Evolutionary conservation across 768 basidiomycete species (phyloP), one percentile per base, ranked within the genome.

Genomic region (Lepiota brunneoincarnata): DNA sequence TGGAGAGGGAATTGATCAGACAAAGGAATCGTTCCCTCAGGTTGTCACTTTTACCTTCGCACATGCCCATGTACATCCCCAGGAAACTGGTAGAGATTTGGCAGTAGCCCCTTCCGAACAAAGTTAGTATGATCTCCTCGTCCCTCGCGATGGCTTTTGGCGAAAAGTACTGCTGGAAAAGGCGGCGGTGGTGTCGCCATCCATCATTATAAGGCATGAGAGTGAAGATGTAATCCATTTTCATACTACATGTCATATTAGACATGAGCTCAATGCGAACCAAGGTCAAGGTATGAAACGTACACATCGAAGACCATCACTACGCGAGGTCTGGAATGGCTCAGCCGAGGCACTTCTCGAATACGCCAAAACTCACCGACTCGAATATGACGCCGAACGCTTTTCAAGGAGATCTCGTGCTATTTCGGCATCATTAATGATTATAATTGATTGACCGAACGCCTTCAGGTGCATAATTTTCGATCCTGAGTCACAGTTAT

Each of bases 101-200:
- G 49, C 3, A 57, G 37, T 11, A 54, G 50, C n/a, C 15, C 21
- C 15, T 47, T 39, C 1, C 26, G 31, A 23, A 57, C 35, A 36
- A 57, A 49, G 12, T 57, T 7, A 64, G 59, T 4, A 61, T 54
- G 9, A 61, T 62, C 43, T 56, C 49, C 43, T 53, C 38, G 4
- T 57, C 53, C 20, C 41, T 41, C 2, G 23, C 23, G 31, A 57
- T 37, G 12, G 38, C 41, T 28, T 40, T 47, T 6, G 31, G 38
- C 18, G 23, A 34, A 12, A 59, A 49, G 20, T 48, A 43, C n/a
- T 54, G 43, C 34, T 59, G 59, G 39, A 59, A 59, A 2, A 47
- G 15, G 6, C 56, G 55, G 23, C 56, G 51, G 49, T 59, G 51
- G 14, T 42, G 38, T 14, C 52, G 45, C 59, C 59, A 59, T 24